Evolutionary conservation across 2,329 filamentous ascomycete species (phyloP), one percentile per base, ranked within the genome.

Genomic region (Microdochium trichocladiopsis): DNA sequence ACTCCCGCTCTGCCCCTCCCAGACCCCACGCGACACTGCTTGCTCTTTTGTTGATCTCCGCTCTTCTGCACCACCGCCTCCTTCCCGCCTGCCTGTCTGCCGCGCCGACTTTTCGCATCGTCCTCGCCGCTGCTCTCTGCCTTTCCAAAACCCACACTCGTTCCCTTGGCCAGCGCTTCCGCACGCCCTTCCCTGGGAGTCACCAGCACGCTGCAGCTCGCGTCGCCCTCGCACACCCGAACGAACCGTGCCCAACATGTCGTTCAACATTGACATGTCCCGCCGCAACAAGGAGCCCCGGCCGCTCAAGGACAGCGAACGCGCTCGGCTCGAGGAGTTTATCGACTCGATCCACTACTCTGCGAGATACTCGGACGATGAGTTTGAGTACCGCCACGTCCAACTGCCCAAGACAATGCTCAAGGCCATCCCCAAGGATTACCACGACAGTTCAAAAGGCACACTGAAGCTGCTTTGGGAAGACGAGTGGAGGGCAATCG

Each of bases 381-480:
- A 94, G 70, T 96, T 86, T 71, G 94, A 99, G 73, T 99, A 99
- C 74, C 89, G 94, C 58, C 94, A 99, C 71, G 94, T 99, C 53
- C 92, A 96, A 71, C 83, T 99, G 25, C 94, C 94, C 45, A 99
- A 99, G 74, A 86, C 90, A 61, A 99, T 99, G 94, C 84, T 99
- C 58, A 97, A 97, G 73, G 88, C 83, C 41, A 97, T 99, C 61
- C 94, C 94, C 21, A 87, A 92, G 68, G 93, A 96, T 58, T 96
- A 96, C 72, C 93, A 95, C 66, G 92, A 96, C 70, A 80, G 84
- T 50, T 76, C 83, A 50, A 90, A 95, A 72, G 94, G 94, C 56
- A 97, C 93, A 5, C 74, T 99, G 70, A 99, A 97, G 76, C 76
- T 99, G 60, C 75, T 99, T 56, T 96, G 93, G 92, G 94, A 99